Evolutionary conservation across 1,284 basidiomycete genomes (phyloP).

Genomic region (Leccinum angustisporum): DNA sequence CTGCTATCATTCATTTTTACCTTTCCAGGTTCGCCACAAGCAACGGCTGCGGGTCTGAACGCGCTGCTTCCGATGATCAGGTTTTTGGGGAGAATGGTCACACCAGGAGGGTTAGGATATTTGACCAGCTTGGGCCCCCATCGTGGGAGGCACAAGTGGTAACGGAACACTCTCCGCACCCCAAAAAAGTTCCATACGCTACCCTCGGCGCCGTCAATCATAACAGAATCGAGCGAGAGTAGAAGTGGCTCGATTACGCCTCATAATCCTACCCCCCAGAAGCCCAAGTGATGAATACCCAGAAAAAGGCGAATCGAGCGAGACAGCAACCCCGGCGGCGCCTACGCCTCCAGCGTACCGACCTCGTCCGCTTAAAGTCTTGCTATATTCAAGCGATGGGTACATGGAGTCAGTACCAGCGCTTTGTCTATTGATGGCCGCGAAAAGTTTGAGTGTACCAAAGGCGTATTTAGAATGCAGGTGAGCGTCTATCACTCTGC

Average conservation of each 20-base stretch:
- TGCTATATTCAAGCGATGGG: conserved; percentile 77
- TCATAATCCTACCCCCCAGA: not conserved
- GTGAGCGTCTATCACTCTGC: conserved; percentile 11
- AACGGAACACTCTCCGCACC: not conserved
- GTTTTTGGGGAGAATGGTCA: conserved; percentile 1
- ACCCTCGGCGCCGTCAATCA: not conserved
- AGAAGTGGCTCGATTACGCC: conserved; percentile 1
- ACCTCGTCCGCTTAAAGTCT: conserved; percentile 64
- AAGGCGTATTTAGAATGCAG: conserved; percentile 90
- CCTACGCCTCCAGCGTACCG: conserved; percentile 18
- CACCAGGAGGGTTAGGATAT: not conserved
- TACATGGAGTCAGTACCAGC: conserved; percentile 93
- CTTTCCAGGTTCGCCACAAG: not conserved
- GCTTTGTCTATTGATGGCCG: conserved; percentile 85
- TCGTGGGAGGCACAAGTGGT: not conserved
- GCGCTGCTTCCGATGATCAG: not conserved
- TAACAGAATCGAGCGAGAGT: not conserved
- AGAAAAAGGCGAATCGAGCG: conserved; percentile 2
- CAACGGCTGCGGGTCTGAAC: not conserved
- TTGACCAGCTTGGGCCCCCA: not conserved
- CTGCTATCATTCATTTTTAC: not conserved
- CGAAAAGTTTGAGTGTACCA: conserved; percentile 67
- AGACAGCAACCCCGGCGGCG: not conserved
- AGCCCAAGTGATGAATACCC: not conserved
- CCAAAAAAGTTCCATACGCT: not conserved